These are phyloP conservation scores for Globisporangium orthogonon DNA, from an alignment of 352 stramenopile species.

Conservation along the genomic window DNA sequence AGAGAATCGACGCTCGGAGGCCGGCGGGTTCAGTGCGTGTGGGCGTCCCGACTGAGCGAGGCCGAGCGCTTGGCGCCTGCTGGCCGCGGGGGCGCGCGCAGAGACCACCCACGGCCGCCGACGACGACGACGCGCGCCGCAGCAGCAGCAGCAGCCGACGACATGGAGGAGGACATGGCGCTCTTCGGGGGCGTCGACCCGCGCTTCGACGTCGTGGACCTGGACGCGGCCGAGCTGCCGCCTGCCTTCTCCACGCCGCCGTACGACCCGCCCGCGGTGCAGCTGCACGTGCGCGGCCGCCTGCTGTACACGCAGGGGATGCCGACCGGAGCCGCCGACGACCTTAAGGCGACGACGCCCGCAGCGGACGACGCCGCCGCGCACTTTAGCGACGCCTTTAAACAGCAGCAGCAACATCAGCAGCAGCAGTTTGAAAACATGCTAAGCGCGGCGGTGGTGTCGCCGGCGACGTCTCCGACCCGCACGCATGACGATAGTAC, in stretches of 20 bases:
- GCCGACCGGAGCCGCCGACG: neutral
- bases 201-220: constrained; percentile 47
- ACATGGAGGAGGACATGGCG: constrained; percentile 48
- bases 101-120: constrained; percentile 2
- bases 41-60: constrained; percentile 10
- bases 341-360: neutral
- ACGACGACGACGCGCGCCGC: constrained; percentile 4
- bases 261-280: constrained; percentile 2
- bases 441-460: constrained; percentile 1
- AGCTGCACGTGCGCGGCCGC: neutral
- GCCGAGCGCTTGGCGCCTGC: constrained; percentile 7
- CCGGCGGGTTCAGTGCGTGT: constrained; percentile 7
- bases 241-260: constrained; percentile 35
- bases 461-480: constrained; percentile 1
- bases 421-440: constrained; percentile 9
- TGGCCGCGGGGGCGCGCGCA: constrained; percentile 8
- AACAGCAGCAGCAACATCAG: constrained; percentile 1
- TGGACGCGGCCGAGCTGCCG: constrained; percentile 39
- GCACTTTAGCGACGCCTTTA: constrained; percentile 1
- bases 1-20: constrained; percentile 5
- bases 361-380: neutral
- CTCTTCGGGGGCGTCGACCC: constrained; percentile 43
- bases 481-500: neutral
- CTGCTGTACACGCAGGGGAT: neutral
- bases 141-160: constrained; percentile 15